Base-by-base conservation (phyloP, 441 rosid genomes). In the Arabidopsis lyrata region DNA sequence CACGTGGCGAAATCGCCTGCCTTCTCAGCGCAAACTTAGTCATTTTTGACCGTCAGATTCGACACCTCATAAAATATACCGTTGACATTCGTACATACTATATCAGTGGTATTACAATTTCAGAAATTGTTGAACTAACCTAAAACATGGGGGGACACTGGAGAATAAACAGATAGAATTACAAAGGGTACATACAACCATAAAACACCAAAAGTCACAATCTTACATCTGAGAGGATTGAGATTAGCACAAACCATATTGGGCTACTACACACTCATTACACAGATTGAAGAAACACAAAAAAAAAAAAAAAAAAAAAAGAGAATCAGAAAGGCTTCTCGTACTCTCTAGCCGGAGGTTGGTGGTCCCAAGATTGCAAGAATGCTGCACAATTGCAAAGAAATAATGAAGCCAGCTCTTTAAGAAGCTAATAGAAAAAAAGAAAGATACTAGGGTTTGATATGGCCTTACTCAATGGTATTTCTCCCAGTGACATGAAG, bases 401-500 rank as follows among this genome's bases (percentile, higher is more conserved):
- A 11, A 73, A 47, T 0, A 70, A 24, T 47, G 55, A 76, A 50
- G 20, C n/a, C n/a, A 68, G 55, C 66, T 73, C 63, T 69, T 65
- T 58, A 61, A 56, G 67, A 80, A 66, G 73, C 63, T 27, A 56
- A 73, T 44, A 24, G 16, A 2, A 52, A 60, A 60, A 74, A 15
- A 55, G 32, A 65, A 66, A 29, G 68, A 69, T 76, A 39, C 58
- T 12, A 48, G 20, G 79, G 69, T 67, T 77, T 72, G 77, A 73
- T 39, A 78, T 76, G 53, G 58, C 67, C 96, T 78, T 90, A 92
- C 97, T 90, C 83, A 95, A 77, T 70, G 99, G 97, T 86, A 95
- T 92, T 86, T 95, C 99, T 42, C 91, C 99, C 12, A 95, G 86
- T 69, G 99, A 95, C 95, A 90, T 95, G 80, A 92, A 95, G 72